Conservation (phyloP, 495 filamentous ascomycete species). For the Articulospora tetracladia region DNA sequence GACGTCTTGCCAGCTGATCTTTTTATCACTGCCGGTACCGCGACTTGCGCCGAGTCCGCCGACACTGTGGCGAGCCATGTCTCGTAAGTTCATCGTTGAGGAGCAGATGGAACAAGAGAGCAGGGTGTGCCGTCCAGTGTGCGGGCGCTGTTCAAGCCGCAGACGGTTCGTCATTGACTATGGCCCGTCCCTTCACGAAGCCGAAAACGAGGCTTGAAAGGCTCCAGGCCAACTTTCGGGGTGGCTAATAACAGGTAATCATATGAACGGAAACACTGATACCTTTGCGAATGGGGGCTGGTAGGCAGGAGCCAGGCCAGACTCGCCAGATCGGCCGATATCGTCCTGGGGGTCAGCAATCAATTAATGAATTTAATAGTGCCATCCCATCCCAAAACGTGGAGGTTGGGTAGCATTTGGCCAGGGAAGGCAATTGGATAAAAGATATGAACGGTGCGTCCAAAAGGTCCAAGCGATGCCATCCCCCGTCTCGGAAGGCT, state of each 20-base stretch:
- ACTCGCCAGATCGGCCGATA: constrained; percentile 2
- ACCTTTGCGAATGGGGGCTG: neutral
- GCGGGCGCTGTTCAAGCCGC: neutral
- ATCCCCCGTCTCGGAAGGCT: neutral
- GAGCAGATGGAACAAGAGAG: too few species aligned
- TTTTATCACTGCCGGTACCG: neutral
- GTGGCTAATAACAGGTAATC: neutral
- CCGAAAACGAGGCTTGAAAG: neutral
- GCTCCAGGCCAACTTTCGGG: neutral
- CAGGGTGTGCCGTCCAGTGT: neutral
- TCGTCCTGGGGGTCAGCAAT: neutral
- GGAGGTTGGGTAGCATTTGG: constrained; percentile 1
- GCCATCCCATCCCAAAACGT: neutral
- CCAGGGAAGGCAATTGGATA: constrained; percentile 1
- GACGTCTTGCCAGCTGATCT: neutral
- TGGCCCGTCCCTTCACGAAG: neutral
- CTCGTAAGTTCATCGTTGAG: neutral
- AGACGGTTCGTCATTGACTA: neutral
- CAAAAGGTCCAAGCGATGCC: neutral
- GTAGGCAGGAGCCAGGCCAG: neutral
- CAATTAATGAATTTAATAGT: neutral
- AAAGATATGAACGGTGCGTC: neutral
- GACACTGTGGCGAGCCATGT: neutral
- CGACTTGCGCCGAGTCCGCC: neutral
- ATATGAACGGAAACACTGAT: neutral